Conservation (phyloP, 2,329 filamentous ascomycete species). For the Xylaria sp. region DNA sequence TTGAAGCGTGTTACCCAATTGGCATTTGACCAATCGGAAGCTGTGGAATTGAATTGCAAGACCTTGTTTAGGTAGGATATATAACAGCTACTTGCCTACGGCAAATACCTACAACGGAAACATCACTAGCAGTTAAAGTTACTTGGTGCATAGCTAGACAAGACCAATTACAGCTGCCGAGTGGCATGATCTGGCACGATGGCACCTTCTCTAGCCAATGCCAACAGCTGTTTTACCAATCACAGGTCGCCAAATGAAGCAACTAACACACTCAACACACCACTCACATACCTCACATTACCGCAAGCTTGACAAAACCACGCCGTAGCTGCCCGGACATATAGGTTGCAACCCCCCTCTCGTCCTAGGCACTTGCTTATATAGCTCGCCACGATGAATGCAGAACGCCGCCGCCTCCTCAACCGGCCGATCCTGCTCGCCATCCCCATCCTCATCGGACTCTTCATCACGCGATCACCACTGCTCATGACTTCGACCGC, state of each 20-base stretch:
- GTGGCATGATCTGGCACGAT: conserved; percentile 34
- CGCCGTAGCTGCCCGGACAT: conserved; percentile 6
- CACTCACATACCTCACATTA: conserved; percentile 2
- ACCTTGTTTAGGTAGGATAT: background rate
- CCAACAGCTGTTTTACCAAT: conserved; percentile 27
- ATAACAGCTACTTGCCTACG: background rate
- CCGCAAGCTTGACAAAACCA: conserved; percentile 8
- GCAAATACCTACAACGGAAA: background rate
- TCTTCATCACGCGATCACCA: conserved; percentile 53
- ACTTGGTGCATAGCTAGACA: background rate
- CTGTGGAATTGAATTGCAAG: conserved; percentile 6
- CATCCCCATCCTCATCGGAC: conserved; percentile 51
- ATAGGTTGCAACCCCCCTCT: background rate
- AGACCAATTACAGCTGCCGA: background rate
- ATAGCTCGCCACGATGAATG: conserved; percentile 33
- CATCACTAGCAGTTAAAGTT: background rate
- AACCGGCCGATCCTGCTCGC: conserved; percentile 49
- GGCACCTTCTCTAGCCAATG: conserved; percentile 22
- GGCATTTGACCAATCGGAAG: conserved; percentile 27
- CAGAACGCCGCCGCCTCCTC: conserved; percentile 41
- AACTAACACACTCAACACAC: conserved; percentile 2
- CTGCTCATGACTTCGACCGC: conserved; percentile 53
- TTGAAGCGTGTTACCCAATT: background rate
- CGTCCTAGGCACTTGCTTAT: background rate
- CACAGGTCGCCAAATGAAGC: background rate